A percentile compares a stretch with the other conserved stretches of the same genome.
Evolutionary conservation across 805 yeast species (phyloP).

Genomic region (Lipomyces orientalis): DNA sequence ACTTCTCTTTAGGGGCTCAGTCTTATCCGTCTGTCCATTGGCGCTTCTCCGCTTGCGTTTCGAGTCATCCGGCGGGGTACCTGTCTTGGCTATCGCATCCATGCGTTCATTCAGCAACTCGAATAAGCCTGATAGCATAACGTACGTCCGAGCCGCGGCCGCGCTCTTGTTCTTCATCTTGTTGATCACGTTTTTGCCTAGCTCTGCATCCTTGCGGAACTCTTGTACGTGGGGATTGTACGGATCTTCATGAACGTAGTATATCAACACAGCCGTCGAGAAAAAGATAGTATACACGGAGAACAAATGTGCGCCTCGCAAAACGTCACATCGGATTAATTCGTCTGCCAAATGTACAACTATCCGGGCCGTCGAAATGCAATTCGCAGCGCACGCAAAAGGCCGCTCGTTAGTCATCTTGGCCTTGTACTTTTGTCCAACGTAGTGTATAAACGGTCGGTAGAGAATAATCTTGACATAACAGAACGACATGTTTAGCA

Average conservation of each 20-base stretch:
- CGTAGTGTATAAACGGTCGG: constrained; percentile 86
- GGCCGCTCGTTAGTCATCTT: constrained; percentile 59
- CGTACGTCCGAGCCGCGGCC: constrained; percentile 81
- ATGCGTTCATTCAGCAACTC: constrained; percentile 43
- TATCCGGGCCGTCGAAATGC: constrained; percentile 81
- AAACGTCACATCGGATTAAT: constrained; percentile 71
- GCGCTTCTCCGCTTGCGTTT: constrained; percentile 29
- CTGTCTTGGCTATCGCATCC: constrained; percentile 16
- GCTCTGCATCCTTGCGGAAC: constrained; percentile 76
- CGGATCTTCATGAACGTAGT: constrained; percentile 67
- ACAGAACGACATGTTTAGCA: constrained; percentile 51
- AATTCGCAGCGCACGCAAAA: constrained; percentile 75
- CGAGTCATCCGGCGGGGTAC: constrained; percentile 18
- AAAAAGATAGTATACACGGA: constrained; percentile 87
- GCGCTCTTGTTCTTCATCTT: constrained; percentile 72
- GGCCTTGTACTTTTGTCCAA: constrained; percentile 58
- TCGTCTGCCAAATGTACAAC: constrained; percentile 82
- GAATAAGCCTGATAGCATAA: constrained; percentile 50
- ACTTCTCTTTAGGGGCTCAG: background rate
- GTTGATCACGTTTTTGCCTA: constrained; percentile 76
- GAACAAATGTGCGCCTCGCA: constrained; percentile 90
- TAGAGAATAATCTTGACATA: constrained; percentile 82
- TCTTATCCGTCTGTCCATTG: background rate
- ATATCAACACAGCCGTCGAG: constrained; percentile 84
- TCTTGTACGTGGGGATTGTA: constrained; percentile 44